Evolutionary conservation across 371 early-diverging fungal species (phyloP).

Genomic region (Syncephalis plumigaleata): DNA sequence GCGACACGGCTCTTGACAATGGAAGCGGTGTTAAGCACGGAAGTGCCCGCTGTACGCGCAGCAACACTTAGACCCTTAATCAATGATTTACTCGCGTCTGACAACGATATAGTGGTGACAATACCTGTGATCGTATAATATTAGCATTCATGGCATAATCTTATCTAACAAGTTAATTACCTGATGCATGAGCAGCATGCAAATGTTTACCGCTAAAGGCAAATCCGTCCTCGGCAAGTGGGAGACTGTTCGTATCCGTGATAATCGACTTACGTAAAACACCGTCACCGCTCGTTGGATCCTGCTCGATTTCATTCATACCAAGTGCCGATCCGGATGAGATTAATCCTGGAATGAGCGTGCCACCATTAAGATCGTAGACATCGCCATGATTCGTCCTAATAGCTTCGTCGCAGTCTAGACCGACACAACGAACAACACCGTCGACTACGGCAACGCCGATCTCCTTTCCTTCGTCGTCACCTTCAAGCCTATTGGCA

Average conservation of each 20-base stretch:
- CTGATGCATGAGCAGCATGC: constrained; percentile 39
- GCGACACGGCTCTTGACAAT: constrained; percentile 2
- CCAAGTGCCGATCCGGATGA: constrained; percentile 34
- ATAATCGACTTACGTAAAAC: constrained; percentile 9
- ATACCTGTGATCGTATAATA: constrained; percentile 24
- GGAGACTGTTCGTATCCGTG: constrained; percentile 8
- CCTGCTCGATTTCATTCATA: constrained; percentile 32
- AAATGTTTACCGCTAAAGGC: constrained; percentile 34
- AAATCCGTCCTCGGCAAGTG: constrained; percentile 30
- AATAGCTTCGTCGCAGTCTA: constrained; percentile 16
- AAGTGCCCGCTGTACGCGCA: constrained; percentile 6
- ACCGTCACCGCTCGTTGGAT: constrained; percentile 32
- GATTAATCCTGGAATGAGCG: constrained; percentile 18
- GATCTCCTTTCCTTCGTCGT: constrained; percentile 8
- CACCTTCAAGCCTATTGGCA: constrained; percentile 5
- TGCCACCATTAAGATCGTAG: constrained; percentile 13
- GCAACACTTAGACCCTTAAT: constrained; percentile 9
- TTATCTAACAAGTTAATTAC: constrained; percentile 37
- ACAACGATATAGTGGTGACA: constrained; percentile 23
- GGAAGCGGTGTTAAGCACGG: not conserved
- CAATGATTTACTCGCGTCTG: not conserved
- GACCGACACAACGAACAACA: constrained; percentile 26
- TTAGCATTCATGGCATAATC: constrained; percentile 18
- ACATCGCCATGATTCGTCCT: constrained; percentile 9
- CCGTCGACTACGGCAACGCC: constrained; percentile 27